Conservation (phyloP, 2,329 filamentous ascomycete species). For the Colletotrichum endophyticum region DNA sequence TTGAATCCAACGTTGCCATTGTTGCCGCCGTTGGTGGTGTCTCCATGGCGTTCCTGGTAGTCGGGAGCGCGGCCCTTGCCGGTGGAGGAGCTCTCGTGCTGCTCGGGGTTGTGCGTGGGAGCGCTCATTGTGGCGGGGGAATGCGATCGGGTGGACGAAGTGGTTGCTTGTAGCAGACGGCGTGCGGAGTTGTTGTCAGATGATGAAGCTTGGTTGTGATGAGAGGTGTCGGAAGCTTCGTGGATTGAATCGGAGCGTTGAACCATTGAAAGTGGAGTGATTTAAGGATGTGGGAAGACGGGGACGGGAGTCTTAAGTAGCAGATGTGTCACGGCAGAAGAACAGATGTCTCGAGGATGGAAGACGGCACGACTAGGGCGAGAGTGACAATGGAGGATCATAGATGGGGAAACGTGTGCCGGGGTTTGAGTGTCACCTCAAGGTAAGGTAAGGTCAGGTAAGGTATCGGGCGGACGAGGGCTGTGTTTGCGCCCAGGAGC, state of each 20-base stretch:
- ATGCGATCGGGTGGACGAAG: neutral
- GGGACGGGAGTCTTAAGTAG: conserved; percentile 15
- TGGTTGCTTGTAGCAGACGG: neutral
- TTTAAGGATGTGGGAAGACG: neutral
- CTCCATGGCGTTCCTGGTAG: conserved; percentile 8
- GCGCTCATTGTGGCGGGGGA: conserved; percentile 20
- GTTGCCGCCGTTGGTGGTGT: conserved; percentile 21
- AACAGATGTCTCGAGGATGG: neutral
- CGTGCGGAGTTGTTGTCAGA: conserved; percentile 22
- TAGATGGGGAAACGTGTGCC: neutral
- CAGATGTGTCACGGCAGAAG: neutral
- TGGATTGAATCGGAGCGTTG: neutral
- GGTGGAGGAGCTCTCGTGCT: conserved; percentile 12
- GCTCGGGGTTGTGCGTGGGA: neutral
- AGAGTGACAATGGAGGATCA: neutral
- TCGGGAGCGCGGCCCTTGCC: conserved; percentile 19
- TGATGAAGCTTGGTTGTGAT: neutral
- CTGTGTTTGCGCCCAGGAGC: conserved; percentile 18
- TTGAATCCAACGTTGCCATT: conserved; percentile 46
- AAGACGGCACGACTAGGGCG: conserved; percentile 2
- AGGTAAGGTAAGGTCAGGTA: neutral
- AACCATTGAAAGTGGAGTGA: neutral
- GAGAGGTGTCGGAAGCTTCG: neutral
- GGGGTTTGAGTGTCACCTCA: neutral
- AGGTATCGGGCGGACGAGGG: neutral